Evolutionary conservation across 2,329 filamentous ascomycete species (phyloP), one percentile per base, ranked within the genome.

Genomic region (Microdochium bolleyi): DNA sequence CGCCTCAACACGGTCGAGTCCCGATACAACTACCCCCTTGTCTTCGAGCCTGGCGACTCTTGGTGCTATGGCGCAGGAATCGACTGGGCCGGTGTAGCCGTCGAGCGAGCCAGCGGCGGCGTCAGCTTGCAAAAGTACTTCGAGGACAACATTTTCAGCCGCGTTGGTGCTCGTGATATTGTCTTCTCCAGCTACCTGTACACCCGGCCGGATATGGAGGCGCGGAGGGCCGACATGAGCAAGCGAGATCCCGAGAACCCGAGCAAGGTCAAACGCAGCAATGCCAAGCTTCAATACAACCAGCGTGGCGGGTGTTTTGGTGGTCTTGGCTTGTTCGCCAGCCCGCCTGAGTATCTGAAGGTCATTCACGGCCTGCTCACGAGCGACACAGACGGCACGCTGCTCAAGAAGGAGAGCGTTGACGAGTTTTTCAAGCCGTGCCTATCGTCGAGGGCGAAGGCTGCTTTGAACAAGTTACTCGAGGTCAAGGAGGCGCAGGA

Each of bases 51-150:
- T 1, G 74, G 75, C 1, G 61, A 63, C 0, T 61, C 62, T 16
- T 77, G 72, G 73, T 61, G 59, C 49, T 77, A 77, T 56, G 66
- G 70, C 7, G 55, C 67, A 1, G 62, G 68, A 8, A 64, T 74
- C 7, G 74, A 77, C 58, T 77, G 73, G 73, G 70, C 70, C 0
- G 58, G 58, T 9, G 53, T 59, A 19, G 57, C 57, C 2, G 50
- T 60, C 19, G 58, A 60, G 51, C 55, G 58, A 16, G 58, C 55
- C 3, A 54, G 48, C 34, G 53, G 49, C 5, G 56, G 57, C 1
- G 41, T 53, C 22, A 54, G 30, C 24, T 25, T 60, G 13, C 57
- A 59, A 51, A 51, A 46, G 21, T 59, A 57, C 50, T 59, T 53
- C 49, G 56, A 58, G 30, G 56, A 56, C 48, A 54, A 59, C 37